Evolutionary conservation across 2,329 filamentous ascomycete genomes (phyloP).

Genomic region (Ciborinia camelliae): DNA sequence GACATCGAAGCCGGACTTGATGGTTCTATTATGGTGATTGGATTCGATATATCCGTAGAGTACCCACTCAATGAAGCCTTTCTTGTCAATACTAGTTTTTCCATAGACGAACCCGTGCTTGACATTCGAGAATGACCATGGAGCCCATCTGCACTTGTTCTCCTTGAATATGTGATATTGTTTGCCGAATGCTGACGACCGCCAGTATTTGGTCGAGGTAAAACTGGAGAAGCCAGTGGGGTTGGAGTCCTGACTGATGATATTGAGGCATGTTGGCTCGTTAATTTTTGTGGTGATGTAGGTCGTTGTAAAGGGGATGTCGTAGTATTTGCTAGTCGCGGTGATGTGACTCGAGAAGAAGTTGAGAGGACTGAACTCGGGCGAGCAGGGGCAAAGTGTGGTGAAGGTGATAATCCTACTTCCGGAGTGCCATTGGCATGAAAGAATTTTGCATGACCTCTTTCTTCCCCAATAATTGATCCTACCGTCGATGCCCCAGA

Average conservation of each 20-base stretch:
- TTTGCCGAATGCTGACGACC: constrained; percentile 32
- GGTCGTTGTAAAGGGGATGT: constrained; percentile 16
- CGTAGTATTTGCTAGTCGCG: constrained; percentile 39
- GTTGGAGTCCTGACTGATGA: constrained; percentile 29
- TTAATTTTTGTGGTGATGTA: constrained; percentile 50
- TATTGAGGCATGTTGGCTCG: constrained; percentile 30
- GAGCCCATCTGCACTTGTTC: constrained; percentile 27
- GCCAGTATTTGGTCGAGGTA: constrained; percentile 25
- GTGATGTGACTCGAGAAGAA: constrained; percentile 43
- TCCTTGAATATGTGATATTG: constrained; percentile 24
- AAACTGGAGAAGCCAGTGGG: constrained; percentile 28
- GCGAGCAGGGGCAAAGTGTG: constrained; percentile 40
- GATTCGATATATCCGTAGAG: constrained; percentile 21
- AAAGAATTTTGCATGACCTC: constrained; percentile 61
- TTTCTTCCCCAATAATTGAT: constrained; percentile 34
- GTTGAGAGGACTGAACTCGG: constrained; percentile 48
- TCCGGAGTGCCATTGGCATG: constrained; percentile 67
- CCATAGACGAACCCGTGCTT: constrained; percentile 31
- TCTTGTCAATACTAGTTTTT: constrained; percentile 24
- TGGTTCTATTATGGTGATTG: constrained; percentile 25
- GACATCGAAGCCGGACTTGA: constrained; percentile 26
- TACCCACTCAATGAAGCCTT: constrained; percentile 28
- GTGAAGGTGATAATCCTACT: constrained; percentile 40
- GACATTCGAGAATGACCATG: constrained; percentile 32
- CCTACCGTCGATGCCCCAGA: constrained; percentile 33